These are phyloP conservation scores for Coemansia brasiliensis DNA, from an alignment of 192 early-diverging fungal genomes.

Conservation along the genomic window DNA sequence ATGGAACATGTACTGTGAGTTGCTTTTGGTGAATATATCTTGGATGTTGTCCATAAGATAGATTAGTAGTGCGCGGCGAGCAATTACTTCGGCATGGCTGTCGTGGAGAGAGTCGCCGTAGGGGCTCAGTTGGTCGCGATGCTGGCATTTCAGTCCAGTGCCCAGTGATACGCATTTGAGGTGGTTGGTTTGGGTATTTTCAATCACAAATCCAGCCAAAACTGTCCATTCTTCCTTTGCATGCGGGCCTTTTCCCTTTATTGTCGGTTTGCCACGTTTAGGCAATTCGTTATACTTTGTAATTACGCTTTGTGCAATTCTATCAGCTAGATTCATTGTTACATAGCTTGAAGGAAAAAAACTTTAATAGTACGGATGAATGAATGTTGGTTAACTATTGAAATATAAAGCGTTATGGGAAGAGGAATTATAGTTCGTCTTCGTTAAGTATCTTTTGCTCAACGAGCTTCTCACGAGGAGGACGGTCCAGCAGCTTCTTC, in stretches of 20 bases:
- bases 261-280: conserved; percentile 74
- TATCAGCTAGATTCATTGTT: conserved; percentile 9
- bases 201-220: conserved; percentile 70
- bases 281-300: conserved; percentile 60
- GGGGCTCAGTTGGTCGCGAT: conserved; percentile 56
- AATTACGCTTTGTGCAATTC: conserved; percentile 58
- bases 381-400: no score
- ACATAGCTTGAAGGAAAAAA: no score
- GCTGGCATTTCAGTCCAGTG: conserved; percentile 85
- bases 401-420: neutral
- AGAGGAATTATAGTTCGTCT: conserved; percentile 8
- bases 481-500: conserved; percentile 60
- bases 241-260: conserved; percentile 12
- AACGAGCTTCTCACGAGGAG: conserved; percentile 57
- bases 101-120: conserved; percentile 75
- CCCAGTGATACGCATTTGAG: conserved; percentile 50
- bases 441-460: conserved; percentile 60
- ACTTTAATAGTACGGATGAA: no score
- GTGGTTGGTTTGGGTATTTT: conserved; percentile 5
- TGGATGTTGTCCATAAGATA: neutral
- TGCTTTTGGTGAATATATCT: neutral
- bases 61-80: conserved; percentile 64
- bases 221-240: conserved; percentile 81
- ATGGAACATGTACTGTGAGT: neutral
- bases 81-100: conserved; percentile 87